Percentiles rank a stretch among this genome's conserved stretches.
These are phyloP conservation scores for Bimuria novae-zelandiae DNA, from an alignment of 2,329 filamentous ascomycete genomes.

Conservation along the genomic window DNA sequence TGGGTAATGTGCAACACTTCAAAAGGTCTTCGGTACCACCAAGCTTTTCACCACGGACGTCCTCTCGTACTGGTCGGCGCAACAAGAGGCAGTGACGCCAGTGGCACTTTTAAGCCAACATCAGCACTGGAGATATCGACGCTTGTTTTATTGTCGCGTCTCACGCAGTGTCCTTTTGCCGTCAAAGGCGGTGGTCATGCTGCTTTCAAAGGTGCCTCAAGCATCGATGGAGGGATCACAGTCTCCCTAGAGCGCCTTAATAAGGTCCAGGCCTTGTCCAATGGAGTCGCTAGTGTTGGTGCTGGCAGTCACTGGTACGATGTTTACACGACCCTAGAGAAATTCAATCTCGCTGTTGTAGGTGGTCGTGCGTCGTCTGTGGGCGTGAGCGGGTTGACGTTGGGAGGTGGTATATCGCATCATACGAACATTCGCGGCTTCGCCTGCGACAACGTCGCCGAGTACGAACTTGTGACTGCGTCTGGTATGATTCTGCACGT, in stretches of 20 bases:
- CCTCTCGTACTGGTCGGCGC: neutral
- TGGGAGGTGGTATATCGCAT: neutral
- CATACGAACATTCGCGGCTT: neutral
- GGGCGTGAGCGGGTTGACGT: neutral
- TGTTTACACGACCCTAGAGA: neutral
- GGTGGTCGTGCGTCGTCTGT: neutral
- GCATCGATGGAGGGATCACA: neutral
- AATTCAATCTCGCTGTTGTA: neutral
- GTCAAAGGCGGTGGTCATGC: neutral
- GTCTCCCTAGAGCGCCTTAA: neutral
- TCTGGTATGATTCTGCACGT: constrained; percentile 12
- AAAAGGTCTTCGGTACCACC: neutral
- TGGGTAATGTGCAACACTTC: neutral
- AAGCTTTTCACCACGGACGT: neutral
- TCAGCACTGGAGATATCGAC: neutral
- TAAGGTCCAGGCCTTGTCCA: neutral
- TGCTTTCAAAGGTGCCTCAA: neutral
- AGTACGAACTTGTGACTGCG: constrained; percentile 29
- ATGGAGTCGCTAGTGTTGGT: neutral
- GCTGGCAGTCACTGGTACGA: neutral
- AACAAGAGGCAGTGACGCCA: neutral
- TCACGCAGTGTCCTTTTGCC: neutral
- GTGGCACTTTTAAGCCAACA: neutral
- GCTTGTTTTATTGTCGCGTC: neutral
- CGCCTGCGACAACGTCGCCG: constrained; percentile 31